A percentile compares a stretch with the other conserved stretches of the same genome.
Conservation (phyloP, 768 basidiomycete genomes). For the Suillus weaverae region DNA sequence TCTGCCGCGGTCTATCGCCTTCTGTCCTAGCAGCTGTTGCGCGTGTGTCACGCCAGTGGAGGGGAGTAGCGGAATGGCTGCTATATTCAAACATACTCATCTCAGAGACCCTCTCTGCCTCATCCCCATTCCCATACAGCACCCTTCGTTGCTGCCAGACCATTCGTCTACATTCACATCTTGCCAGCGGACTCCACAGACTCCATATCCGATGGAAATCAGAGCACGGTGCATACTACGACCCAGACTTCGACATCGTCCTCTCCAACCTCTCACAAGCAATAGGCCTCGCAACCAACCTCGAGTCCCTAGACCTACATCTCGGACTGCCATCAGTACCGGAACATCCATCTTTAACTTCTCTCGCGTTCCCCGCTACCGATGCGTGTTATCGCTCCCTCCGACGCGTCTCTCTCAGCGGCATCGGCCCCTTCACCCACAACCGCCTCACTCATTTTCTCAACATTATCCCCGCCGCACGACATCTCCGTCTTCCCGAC, state of each 20-base stretch:
- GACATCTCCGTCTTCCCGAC: slow-evolving; percentile 48
- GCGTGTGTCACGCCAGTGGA: slow-evolving; percentile 13
- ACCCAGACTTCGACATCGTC: slow-evolving; percentile 36
- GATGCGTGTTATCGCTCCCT: slow-evolving; percentile 42
- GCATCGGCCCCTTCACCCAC: slow-evolving; percentile 39
- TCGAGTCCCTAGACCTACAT: slow-evolving; percentile 58
- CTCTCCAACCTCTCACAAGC: slow-evolving; percentile 41
- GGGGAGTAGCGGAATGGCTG: slow-evolving; percentile 55
- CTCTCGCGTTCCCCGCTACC: slow-evolving; percentile 42
- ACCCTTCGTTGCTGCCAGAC: slow-evolving; percentile 56
- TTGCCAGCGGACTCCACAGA: slow-evolving; percentile 44
- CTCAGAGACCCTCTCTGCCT: slow-evolving; percentile 44
- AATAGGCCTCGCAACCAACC: slow-evolving; percentile 36
- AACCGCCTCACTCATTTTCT: slow-evolving; percentile 44
- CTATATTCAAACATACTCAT: slow-evolving; percentile 56
- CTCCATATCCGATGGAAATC: slow-evolving; percentile 58
- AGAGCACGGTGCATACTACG: slow-evolving; percentile 30
- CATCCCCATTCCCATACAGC: slow-evolving; percentile 40
- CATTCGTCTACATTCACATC: slow-evolving; percentile 45
- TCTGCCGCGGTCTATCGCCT: slow-evolving; percentile 15
- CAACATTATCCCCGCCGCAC: slow-evolving; percentile 39
- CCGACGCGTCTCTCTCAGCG: slow-evolving; percentile 43
- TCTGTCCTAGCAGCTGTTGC: slow-evolving; percentile 5
- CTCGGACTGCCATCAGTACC: slow-evolving; percentile 45
- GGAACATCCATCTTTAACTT: slow-evolving; percentile 46